A percentile compares a stretch with the other conserved stretches of the same genome.
These are phyloP conservation scores for Verticillium klebahnii DNA, from an alignment of 2,329 filamentous ascomycete species.

Conservation along the genomic window DNA sequence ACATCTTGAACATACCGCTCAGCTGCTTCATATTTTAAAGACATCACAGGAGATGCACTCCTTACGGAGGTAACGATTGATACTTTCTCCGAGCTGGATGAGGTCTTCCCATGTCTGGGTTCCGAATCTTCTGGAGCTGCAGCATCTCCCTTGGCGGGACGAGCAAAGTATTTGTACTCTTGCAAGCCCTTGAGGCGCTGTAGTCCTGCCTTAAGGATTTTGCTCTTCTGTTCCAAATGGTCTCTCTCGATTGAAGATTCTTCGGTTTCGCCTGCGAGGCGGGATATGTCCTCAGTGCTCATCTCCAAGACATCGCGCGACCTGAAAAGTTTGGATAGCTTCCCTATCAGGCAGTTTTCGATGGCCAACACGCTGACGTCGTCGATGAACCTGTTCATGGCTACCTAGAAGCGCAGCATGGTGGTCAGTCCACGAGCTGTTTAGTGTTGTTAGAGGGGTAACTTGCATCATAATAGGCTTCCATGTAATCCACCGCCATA, in stretches of 20 bases:
- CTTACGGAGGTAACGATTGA: too few relatives aligned
- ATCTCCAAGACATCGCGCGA: conserved; percentile 11
- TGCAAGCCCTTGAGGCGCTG: too few relatives aligned
- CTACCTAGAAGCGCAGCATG: conserved; percentile 16
- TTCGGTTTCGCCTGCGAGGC: conserved; percentile 12
- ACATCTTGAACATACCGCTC: too few relatives aligned
- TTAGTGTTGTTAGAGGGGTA: background rate
- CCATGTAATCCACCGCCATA: conserved; percentile 29
- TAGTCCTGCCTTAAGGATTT: background rate
- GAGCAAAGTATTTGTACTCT: background rate
- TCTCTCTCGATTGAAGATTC: conserved; percentile 10
- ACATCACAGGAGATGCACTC: too few relatives aligned
- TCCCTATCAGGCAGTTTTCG: conserved; percentile 23
- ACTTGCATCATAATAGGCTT: conserved; percentile 35
- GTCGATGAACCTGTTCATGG: conserved; percentile 25
- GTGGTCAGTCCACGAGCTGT: too few relatives aligned
- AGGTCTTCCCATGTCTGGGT: too few relatives aligned
- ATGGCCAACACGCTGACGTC: conserved; percentile 25
- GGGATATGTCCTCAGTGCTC: conserved; percentile 10
- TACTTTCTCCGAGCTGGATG: too few relatives aligned
- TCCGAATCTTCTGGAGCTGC: too few relatives aligned
- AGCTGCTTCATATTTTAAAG: too few relatives aligned
- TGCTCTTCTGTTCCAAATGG: conserved; percentile 9
- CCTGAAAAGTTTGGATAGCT: conserved; percentile 18
- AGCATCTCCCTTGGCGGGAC: background rate